These are phyloP conservation scores for Prosopis cineraria DNA, from an alignment of 306 rosid species.

Conservation along the genomic window DNA sequence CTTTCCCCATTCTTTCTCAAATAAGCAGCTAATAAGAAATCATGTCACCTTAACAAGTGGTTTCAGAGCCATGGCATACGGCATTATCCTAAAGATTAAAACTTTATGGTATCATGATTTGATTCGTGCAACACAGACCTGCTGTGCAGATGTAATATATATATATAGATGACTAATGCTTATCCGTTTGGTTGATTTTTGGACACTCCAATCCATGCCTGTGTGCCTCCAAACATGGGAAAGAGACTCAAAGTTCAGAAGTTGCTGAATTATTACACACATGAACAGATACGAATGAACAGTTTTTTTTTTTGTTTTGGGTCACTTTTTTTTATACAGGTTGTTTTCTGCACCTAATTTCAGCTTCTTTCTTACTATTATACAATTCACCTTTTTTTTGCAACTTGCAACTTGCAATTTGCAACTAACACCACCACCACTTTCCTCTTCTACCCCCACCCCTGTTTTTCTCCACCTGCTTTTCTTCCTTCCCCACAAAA, in stretches of 20 bases:
- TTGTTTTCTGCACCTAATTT: constrained; percentile 40
- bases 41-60: too few species aligned
- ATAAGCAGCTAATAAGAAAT: too few species aligned
- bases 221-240: not conserved
- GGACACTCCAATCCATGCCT: not conserved
- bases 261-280: constrained; percentile 28
- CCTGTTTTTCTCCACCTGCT: not conserved
- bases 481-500: constrained; percentile 35
- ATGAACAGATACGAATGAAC: constrained; percentile 38
- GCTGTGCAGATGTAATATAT: not conserved
- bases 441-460: not conserved
- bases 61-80: not conserved
- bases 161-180: not conserved
- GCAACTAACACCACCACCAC: constrained; percentile 41
- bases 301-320: constrained; percentile 17
- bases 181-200: not conserved
- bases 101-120: not conserved
- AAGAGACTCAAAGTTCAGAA: not conserved
- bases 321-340: constrained; percentile 20
- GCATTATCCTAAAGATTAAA: not conserved
- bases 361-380: constrained; percentile 52
- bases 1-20: not conserved
- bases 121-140: not conserved
- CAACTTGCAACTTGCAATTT: constrained; percentile 68
- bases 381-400: constrained; percentile 47